Conservation (phyloP, 2,329 filamentous ascomycete species). For the Cryphonectria nitschkei region DNA sequence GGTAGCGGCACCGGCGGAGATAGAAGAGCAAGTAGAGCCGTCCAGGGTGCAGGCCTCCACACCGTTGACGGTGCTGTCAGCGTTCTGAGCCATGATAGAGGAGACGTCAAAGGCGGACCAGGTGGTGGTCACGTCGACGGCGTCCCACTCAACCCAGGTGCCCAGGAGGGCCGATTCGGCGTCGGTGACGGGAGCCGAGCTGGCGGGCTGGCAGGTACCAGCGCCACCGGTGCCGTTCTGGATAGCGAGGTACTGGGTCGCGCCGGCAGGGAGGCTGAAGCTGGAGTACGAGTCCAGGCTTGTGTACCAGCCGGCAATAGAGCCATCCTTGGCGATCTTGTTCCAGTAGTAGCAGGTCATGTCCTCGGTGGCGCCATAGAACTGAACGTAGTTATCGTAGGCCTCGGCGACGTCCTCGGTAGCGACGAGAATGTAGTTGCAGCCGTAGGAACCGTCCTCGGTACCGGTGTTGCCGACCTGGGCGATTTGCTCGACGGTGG, state of each 20-base stretch:
- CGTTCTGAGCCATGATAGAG: conserved; percentile 47
- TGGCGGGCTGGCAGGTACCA: conserved; percentile 46
- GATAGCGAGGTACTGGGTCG: conserved; percentile 47
- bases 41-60: conserved; percentile 45
- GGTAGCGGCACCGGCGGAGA: conserved; percentile 36
- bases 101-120: conserved; percentile 58
- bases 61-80: conserved; percentile 41
- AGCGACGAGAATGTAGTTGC: conserved; percentile 55
- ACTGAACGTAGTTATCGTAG: conserved; percentile 40
- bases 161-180: conserved; percentile 45
- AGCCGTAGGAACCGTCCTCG: conserved; percentile 45
- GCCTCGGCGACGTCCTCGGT: conserved; percentile 39
- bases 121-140: conserved; percentile 47
- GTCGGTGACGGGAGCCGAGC: conserved; percentile 40
- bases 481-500: conserved; percentile 50
- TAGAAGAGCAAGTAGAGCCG: conserved; percentile 38
- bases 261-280: conserved; percentile 46
- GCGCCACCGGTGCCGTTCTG: conserved; percentile 53
- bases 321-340: conserved; percentile 53
- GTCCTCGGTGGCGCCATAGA: conserved; percentile 32
- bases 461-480: conserved; percentile 53
- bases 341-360: conserved; percentile 51
- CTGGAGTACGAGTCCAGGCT: conserved; percentile 41
- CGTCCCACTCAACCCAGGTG: conserved; percentile 55
- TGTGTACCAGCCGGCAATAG: conserved; percentile 53